Conservation (phyloP, 2,329 filamentous ascomycete genomes). For the Exophiala bonariae region DNA sequence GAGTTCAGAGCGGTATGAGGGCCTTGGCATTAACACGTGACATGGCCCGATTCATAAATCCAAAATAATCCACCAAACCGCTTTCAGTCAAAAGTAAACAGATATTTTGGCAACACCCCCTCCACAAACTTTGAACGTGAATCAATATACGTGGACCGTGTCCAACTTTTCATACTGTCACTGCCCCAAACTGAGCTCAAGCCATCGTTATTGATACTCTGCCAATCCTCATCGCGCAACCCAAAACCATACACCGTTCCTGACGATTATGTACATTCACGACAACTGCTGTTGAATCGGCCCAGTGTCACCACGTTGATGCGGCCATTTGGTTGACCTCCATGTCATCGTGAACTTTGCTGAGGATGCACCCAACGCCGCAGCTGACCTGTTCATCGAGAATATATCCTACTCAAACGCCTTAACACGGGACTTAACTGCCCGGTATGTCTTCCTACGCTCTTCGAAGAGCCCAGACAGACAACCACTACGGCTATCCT, state of each 20-base stretch:
- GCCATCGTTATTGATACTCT: neutral
- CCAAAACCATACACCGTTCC: neutral
- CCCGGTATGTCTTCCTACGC: slow-evolving; percentile 26
- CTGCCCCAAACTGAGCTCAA: neutral
- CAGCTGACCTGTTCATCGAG: neutral
- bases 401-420: neutral
- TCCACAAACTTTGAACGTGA: slow-evolving; percentile 1
- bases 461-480: slow-evolving; percentile 23
- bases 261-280: neutral
- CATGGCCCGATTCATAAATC: too few relatives aligned
- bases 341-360: neutral
- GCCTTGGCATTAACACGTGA: too few relatives aligned
- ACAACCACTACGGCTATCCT: slow-evolving; percentile 29
- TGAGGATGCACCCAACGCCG: slow-evolving; percentile 1
- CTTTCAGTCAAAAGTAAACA: slow-evolving; percentile 1
- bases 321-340: slow-evolving; percentile 2
- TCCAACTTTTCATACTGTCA: neutral
- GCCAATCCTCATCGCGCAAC: neutral
- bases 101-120: neutral
- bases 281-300: neutral
- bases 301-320: neutral
- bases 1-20: too few relatives aligned
- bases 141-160: too few relatives aligned
- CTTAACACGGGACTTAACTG: neutral
- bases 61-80: too few relatives aligned